phyloP scores from a whole-genome alignment of 2,329 filamentous ascomycete genomes.

The Colletotrichum echinochloae region DNA sequence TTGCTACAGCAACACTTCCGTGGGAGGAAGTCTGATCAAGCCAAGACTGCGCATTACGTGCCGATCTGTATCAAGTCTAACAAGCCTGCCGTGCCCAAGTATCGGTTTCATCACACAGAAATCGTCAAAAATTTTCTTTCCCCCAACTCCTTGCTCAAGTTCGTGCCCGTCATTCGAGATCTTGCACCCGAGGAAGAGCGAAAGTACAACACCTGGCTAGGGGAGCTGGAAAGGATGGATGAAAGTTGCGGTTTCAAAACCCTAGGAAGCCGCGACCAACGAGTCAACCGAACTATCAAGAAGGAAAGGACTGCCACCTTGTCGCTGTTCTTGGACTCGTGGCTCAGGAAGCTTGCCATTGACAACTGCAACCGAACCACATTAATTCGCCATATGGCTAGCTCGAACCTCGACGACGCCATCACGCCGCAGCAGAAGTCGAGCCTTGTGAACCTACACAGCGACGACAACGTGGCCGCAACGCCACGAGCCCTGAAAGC shows the following conservation, averaged over 20 bases:
- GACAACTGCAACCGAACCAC: constrained; percentile 64
- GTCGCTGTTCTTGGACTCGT: constrained; percentile 65
- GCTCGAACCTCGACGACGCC: constrained; percentile 58
- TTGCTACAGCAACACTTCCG: constrained; percentile 56
- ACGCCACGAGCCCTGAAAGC: constrained; percentile 56
- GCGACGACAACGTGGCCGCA: constrained; percentile 52
- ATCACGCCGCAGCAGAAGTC: constrained; percentile 68
- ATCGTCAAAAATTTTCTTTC: constrained; percentile 70
- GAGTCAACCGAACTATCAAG: constrained; percentile 60
- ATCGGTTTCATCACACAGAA: constrained; percentile 70
- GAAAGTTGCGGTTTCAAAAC: constrained; percentile 68
- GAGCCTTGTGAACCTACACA: constrained; percentile 62
- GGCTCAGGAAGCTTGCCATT: constrained; percentile 63
- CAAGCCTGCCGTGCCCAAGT: constrained; percentile 66
- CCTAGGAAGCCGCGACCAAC: constrained; percentile 61
- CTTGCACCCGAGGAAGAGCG: constrained; percentile 67
- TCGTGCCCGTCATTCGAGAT: constrained; percentile 70
- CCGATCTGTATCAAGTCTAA: constrained; percentile 63
- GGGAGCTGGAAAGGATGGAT: constrained; percentile 69
- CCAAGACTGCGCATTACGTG: constrained; percentile 53
- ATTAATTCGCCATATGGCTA: constrained; percentile 66
- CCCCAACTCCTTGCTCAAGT: constrained; percentile 70
- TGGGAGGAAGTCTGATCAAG: constrained; percentile 57
- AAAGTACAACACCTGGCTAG: constrained; percentile 67
- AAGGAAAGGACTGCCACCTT: constrained; percentile 65